phyloP scores from a whole-genome alignment of 2,329 filamentous ascomycete species.

The Nemania bipapillata region DNA sequence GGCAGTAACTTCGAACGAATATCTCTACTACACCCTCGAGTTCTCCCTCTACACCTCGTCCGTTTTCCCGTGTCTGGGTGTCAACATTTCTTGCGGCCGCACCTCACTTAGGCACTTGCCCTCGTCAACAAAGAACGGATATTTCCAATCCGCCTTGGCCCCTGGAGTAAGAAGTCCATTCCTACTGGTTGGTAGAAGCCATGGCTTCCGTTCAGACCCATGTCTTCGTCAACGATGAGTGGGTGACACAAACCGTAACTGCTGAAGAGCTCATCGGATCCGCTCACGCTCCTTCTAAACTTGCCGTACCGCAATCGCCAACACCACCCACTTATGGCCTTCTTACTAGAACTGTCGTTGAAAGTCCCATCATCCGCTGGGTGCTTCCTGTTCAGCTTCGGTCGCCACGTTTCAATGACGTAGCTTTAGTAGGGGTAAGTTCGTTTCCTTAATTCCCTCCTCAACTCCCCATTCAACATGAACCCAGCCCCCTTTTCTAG shows the following conservation, averaged over 20 bases:
- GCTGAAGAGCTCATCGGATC: constrained; percentile 50
- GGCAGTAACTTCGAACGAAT: neutral
- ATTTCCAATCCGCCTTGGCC: neutral
- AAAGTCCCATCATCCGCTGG: constrained; percentile 78
- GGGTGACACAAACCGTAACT: constrained; percentile 66
- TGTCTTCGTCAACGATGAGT: constrained; percentile 65
- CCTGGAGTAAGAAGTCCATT: neutral
- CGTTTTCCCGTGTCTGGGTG: neutral
- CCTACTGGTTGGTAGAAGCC: constrained; percentile 3
- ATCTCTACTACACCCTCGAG: neutral
- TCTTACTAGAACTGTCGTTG: constrained; percentile 79
- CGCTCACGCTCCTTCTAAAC: constrained; percentile 53
- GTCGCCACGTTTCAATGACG: constrained; percentile 76
- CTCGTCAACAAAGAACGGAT: neutral
- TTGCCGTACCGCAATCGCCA: constrained; percentile 46
- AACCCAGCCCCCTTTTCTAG: neutral
- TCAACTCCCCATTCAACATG: neutral
- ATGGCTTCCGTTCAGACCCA: constrained; percentile 65
- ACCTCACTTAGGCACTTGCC: neutral
- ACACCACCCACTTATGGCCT: constrained; percentile 72
- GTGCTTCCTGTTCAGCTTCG: constrained; percentile 84
- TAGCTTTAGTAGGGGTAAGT: constrained; percentile 84
- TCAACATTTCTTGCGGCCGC: neutral
- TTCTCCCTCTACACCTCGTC: neutral
- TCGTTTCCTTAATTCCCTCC: constrained; percentile 38